Evolutionary conservation across 139 green algal species (phyloP).

Genomic region (Raphidocelis subcapitata): DNA sequence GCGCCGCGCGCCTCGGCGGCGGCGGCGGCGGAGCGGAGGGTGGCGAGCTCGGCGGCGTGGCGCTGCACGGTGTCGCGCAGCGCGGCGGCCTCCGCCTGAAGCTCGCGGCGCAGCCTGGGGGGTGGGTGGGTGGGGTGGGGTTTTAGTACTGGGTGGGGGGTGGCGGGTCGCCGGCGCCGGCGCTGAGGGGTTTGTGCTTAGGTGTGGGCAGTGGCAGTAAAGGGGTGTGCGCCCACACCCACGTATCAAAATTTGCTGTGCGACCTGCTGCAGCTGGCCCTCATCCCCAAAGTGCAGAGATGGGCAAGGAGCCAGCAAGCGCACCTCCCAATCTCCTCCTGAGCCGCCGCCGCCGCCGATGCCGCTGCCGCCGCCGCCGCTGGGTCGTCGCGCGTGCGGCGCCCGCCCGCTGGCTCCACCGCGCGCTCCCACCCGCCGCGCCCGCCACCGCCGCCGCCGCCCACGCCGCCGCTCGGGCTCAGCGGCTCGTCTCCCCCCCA

Average conservation of each 20-base stretch:
- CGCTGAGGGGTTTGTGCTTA: neutral
- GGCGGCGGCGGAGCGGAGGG: constrained; percentile 7
- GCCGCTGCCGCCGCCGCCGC: too few relatives aligned
- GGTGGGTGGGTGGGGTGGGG: neutral
- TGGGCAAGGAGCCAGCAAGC: too few relatives aligned
- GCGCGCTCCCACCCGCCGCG: too few relatives aligned
- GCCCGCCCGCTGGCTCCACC: too few relatives aligned
- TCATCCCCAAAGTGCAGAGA: neutral
- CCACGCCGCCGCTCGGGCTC: too few relatives aligned
- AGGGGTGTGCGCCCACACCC: neutral
- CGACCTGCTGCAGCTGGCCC: neutral
- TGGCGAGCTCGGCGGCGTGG: constrained; percentile 19
- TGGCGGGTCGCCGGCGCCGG: too few relatives aligned
- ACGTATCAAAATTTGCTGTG: neutral
- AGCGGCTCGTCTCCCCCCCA: too few relatives aligned
- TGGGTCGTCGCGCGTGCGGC: too few relatives aligned
- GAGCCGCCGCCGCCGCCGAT: too few relatives aligned
- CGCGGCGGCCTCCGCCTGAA: constrained; percentile 10
- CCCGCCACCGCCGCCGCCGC: too few relatives aligned
- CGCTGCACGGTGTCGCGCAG: constrained; percentile 16
- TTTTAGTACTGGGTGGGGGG: neutral
- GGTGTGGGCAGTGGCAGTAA: neutral
- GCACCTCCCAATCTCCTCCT: too few relatives aligned
- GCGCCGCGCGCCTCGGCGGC: constrained; percentile 21
- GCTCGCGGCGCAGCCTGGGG: constrained; percentile 19